These are phyloP conservation scores for Clathrus columnatus DNA, from an alignment of 768 basidiomycete genomes.

Conservation along the genomic window DNA sequence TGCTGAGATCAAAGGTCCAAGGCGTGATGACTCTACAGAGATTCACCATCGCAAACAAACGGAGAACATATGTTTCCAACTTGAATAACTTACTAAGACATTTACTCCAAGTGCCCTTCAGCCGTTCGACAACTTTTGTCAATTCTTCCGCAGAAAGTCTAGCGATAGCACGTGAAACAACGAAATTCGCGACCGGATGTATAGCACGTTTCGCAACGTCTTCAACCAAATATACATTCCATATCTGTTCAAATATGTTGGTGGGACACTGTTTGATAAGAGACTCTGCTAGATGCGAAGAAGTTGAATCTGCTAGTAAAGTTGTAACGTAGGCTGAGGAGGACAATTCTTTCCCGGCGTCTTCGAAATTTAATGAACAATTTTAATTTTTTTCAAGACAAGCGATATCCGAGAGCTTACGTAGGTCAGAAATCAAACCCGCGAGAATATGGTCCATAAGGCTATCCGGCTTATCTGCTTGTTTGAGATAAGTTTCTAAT, in stretches of 20 bases:
- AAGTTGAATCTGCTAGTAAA: constrained; percentile 75
- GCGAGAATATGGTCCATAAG: constrained; percentile 76
- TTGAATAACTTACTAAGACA: constrained; percentile 61
- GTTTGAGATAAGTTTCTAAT: constrained; percentile 62
- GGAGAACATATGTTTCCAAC: too few relatives aligned
- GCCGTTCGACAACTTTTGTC: constrained; percentile 45
- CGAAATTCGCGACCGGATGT: constrained; percentile 94
- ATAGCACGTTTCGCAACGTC: constrained; percentile 61
- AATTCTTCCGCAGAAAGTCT: constrained; percentile 52
- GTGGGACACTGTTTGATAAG: constrained; percentile 57
- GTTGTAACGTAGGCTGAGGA: constrained; percentile 74
- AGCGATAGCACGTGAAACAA: constrained; percentile 70
- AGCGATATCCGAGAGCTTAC: constrained; percentile 33
- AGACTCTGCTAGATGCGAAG: constrained; percentile 85
- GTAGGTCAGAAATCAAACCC: constrained; percentile 57
- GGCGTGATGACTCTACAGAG: constrained; percentile 51
- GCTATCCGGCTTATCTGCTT: constrained; percentile 52
- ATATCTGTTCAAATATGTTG: constrained; percentile 54
- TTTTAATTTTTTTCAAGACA: constrained; percentile 3
- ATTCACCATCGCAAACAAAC: not conserved
- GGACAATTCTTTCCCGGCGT: constrained; percentile 31
- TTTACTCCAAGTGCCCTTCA: constrained; percentile 49
- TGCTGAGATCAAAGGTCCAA: constrained; percentile 68
- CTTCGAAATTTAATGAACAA: not conserved
- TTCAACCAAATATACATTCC: constrained; percentile 72